A percentile compares a stretch with the other conserved stretches of the same genome.
These are phyloP conservation scores for Alternaria arbusti DNA, from an alignment of 2,329 filamentous ascomycete genomes.

Conservation along the genomic window DNA sequence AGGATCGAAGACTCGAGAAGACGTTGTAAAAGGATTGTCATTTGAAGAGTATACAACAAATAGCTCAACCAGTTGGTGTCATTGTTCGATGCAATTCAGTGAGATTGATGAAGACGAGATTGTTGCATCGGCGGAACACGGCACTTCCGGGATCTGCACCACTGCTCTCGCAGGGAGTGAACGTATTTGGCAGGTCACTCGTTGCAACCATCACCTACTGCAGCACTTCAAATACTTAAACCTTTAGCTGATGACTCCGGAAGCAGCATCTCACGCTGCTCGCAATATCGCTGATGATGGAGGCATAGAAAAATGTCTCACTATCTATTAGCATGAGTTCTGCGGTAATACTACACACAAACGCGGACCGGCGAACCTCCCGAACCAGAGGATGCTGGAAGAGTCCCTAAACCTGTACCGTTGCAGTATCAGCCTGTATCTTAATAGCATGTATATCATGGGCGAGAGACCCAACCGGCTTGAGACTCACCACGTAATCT, in stretches of 20 bases:
- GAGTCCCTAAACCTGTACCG: background rate
- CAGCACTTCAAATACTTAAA: background rate
- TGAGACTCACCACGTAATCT: background rate
- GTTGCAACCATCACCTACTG: background rate
- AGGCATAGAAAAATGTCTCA: background rate
- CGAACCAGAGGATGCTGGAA: background rate
- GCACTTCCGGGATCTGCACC: slow-evolving; percentile 3
- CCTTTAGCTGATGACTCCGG: background rate
- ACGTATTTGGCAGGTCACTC: background rate
- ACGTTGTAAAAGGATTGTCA: background rate
- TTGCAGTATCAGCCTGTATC: background rate
- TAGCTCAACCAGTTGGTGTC: background rate
- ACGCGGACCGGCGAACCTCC: background rate
- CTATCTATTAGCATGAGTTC: background rate
- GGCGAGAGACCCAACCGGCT: background rate
- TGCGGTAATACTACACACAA: background rate
- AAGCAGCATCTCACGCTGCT: background rate
- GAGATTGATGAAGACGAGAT: background rate
- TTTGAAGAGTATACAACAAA: background rate
- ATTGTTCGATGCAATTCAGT: background rate
- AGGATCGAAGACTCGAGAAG: background rate
- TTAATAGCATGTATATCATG: background rate
- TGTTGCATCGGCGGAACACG: background rate
- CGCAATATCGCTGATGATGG: background rate
- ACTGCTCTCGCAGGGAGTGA: slow-evolving; percentile 7